phyloP scores from a whole-genome alignment of 2,329 filamentous ascomycete species.

The Chaetomium strumarium region DNA sequence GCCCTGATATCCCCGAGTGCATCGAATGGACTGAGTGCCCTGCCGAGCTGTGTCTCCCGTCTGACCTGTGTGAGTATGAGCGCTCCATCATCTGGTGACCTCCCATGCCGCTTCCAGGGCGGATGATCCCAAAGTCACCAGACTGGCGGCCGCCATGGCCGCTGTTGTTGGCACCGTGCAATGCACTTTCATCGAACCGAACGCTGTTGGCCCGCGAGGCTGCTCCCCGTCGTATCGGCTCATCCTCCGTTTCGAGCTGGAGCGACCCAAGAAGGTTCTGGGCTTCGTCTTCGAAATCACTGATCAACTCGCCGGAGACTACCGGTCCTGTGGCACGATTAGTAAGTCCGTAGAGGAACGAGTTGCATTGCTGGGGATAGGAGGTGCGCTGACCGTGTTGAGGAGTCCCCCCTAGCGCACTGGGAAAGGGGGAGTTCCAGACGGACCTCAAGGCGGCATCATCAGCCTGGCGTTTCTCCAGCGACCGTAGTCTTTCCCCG shows the following conservation, averaged over 20 bases:
- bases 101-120: constrained; percentile 74
- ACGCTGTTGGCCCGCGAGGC: constrained; percentile 94
- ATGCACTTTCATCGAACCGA: constrained; percentile 91
- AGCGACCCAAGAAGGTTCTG: constrained; percentile 74
- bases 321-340: constrained; percentile 56
- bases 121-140: constrained; percentile 69
- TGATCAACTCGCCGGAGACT: constrained; percentile 57
- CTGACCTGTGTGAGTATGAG: constrained; percentile 88
- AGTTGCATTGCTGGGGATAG: background rate
- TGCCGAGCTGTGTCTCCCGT: constrained; percentile 90
- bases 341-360: constrained; percentile 20
- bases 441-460: constrained; percentile 72
- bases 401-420: constrained; percentile 72
- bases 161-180: constrained; percentile 80
- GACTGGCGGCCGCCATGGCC: constrained; percentile 73
- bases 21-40: constrained; percentile 66
- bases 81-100: constrained; percentile 81
- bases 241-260: constrained; percentile 81
- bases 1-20: constrained; percentile 68
- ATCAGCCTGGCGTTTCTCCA: constrained; percentile 63
- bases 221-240: constrained; percentile 75
- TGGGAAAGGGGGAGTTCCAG: constrained; percentile 93
- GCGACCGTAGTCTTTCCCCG: constrained; percentile 53
- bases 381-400: constrained; percentile 64
- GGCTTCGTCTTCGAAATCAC: constrained; percentile 79